Evolutionary conservation across 345 rosid genomes (phyloP), one percentile per base, ranked within the genome.

Genomic region (Mercurialis annua): DNA sequence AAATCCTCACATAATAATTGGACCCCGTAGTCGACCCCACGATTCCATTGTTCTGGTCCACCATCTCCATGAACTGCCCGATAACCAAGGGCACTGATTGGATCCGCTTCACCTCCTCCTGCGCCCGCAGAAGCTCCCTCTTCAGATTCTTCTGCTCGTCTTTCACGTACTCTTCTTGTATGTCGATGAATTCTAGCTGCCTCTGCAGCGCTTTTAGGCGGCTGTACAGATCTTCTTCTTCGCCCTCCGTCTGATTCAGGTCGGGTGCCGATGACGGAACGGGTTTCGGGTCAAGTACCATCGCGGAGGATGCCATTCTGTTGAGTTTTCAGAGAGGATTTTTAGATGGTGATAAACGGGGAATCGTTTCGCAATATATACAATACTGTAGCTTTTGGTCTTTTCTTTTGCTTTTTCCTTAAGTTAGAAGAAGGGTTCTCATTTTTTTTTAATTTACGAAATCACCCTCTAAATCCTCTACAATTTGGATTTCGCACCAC

Each of bases 1-100:
- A 82, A 68, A 91, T 94, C 67, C 99, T 72, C 0, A 94, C 99
- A 71, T 90, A 94, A 64, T 94, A 94, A 74, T 94, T 94, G 36
- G 99, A 94, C 1, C 99, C 99, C 1, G 99, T 94, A 34, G 99
- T 94, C 57, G 99, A 94, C n/a, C 99, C 99, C 4, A 94, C 99
- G 62, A 94, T 94, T 38, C 99, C 99, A 77, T 94, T 87, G 80
- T 91, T 94, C 83, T 87, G 95, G 77, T 94, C 97, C 7, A 94
- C 99, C 99, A 94, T 94, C 85, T 94, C 99, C 99, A 94, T 94
- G 80, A 94, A 94, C 77, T 94, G 99, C 6, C 98, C 98, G 14
- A 93, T 90, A 18, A 93, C 98, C 2, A 93, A 75, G 10, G 98
- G 98, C 49, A 93, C 98, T 46, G 98, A 93, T 69, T 93, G 97